Percentiles rank a stretch among this genome's conserved stretches.
Evolutionary conservation across 1,139 yeast genomes (phyloP).

Genomic region (Saccharomyces hybrid): DNA sequence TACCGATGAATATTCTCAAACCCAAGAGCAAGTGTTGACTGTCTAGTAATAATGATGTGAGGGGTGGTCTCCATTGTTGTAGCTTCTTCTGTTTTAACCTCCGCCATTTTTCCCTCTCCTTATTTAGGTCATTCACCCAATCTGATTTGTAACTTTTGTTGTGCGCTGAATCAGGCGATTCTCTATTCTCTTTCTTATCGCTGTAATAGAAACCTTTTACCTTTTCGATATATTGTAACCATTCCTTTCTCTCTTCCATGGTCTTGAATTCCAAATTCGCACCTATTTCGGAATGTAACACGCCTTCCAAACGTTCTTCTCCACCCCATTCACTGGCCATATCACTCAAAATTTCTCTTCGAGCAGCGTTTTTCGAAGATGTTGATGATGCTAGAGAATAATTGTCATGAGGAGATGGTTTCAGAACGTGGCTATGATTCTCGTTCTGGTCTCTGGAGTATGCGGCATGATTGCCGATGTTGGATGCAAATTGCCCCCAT

Average conservation of each 20-base stretch:
- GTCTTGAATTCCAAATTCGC: constrained; percentile 26
- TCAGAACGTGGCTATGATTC: constrained; percentile 4
- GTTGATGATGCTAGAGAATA: constrained; percentile 4
- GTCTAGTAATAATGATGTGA: constrained; percentile 53
- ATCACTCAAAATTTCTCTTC: constrained; percentile 28
- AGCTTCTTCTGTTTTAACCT: constrained; percentile 43
- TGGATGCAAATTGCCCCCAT: constrained; percentile 24
- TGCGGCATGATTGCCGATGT: constrained; percentile 26
- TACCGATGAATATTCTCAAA: constrained; percentile 59
- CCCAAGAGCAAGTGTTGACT: constrained; percentile 78
- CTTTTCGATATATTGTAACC: constrained; percentile 25
- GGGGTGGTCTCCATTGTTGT: constrained; percentile 56
- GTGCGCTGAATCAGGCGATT: constrained; percentile 1
- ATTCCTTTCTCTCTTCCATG: constrained; percentile 27
- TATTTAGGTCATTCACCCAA: constrained; percentile 22
- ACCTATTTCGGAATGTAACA: constrained; percentile 41
- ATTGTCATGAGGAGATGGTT: neutral
- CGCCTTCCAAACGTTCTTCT: constrained; percentile 50
- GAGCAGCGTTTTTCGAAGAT: constrained; percentile 11
- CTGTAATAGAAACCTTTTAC: constrained; percentile 27
- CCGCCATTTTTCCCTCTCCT: constrained; percentile 27
- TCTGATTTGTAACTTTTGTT: constrained; percentile 6
- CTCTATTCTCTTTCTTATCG: constrained; percentile 4
- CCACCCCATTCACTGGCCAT: constrained; percentile 60
- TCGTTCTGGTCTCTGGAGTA: constrained; percentile 15